Evolutionary conservation across 2,329 filamentous ascomycete species (phyloP), one percentile per base, ranked within the genome.

Genomic region (Xylariaceae sp.): DNA sequence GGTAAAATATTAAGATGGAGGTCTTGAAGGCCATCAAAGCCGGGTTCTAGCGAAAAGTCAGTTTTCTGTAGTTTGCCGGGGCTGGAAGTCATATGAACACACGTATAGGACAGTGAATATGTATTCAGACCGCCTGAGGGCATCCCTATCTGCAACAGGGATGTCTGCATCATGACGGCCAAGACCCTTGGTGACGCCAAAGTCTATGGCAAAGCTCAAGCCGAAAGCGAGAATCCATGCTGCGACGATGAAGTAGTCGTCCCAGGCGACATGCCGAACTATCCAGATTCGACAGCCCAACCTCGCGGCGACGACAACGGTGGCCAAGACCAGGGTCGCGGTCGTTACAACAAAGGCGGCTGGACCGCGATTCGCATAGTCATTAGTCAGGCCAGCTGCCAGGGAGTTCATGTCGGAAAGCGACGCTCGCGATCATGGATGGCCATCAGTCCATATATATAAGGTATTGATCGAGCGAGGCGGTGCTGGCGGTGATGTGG

Each of bases 1-100:
- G 75, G 67, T 94, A 96, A 66, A 96, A 96, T 42, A 93, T 76
- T 47, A 96, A 75, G 57, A 96, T 88, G n/a, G 89, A 94, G 0
- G 88, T 90, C 68, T 96, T 96, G 40, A 88, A 89, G 3, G 86
- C 83, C 88, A 95, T 94, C 45, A 95, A 74, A 3, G 88, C 85
- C 11, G 90, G 90, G 61, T 95, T 94, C 83, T 91, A 45, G 17
- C 39, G 19, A n/a, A 21, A 34, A 36, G 29, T 60, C 38, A 60
- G 58, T 23, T 32, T 20, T 41, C 16, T 43, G 21, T 39, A 22
- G 27, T 16, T 45, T 23, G 36, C 16, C 34, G 17, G 11, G 11
- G 23, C 22, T 3, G 42, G n/a, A n/a, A 36, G 8, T 6, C 5
- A 10, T 8, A 64, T 76, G 37, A 67, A 80, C n/a, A n/a, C n/a